Evolutionary conservation across 345 rosid species (phyloP).

Genomic region (Balakata baccata): DNA sequence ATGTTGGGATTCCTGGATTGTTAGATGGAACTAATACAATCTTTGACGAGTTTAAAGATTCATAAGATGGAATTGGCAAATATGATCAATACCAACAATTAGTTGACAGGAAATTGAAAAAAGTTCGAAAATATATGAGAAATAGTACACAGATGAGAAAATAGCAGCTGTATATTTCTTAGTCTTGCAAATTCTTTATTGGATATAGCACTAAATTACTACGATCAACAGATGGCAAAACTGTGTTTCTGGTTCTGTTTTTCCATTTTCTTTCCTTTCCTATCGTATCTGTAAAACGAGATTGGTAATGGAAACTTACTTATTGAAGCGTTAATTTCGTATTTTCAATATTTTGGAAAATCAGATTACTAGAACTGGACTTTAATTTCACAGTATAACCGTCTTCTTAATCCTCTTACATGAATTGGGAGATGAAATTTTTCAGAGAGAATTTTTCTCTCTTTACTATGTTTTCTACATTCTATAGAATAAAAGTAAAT

Average conservation of each 20-base stretch:
- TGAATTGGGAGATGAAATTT: too few relatives aligned
- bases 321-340: too few relatives aligned
- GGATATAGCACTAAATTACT: neutral
- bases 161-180: slow-evolving; percentile 1
- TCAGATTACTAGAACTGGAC: too few relatives aligned
- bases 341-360: too few relatives aligned
- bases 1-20: neutral
- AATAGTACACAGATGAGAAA: neutral
- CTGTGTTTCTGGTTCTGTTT: neutral
- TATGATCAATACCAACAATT: neutral
- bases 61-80: neutral
- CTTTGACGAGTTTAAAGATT: neutral
- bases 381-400: too few relatives aligned
- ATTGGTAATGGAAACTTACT: too few relatives aligned
- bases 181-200: neutral
- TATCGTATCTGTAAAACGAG: neutral
- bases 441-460: too few relatives aligned
- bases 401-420: too few relatives aligned
- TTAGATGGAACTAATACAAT: neutral
- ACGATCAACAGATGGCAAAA: neutral
- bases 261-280: neutral
- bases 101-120: too few relatives aligned
- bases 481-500: too few relatives aligned
- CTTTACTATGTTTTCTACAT: too few relatives aligned
- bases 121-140: neutral